phyloP scores from a whole-genome alignment of 2,329 filamentous ascomycete genomes.

The Microcyclosporella mali region DNA sequence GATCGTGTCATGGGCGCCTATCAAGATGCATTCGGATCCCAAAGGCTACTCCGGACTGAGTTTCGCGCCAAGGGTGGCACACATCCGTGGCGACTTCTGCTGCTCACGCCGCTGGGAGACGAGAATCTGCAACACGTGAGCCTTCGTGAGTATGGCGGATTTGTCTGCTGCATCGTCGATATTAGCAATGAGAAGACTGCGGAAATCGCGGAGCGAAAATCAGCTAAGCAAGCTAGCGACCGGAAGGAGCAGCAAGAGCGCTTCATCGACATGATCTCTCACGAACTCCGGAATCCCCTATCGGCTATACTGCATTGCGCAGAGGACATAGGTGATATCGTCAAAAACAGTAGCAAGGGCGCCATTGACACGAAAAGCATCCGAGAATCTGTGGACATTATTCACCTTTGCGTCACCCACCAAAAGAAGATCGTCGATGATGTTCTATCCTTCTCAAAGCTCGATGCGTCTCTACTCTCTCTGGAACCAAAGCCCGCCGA shows the following conservation, averaged over 20 bases:
- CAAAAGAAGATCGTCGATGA: slow-evolving; percentile 39
- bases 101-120: slow-evolving; percentile 39
- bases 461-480: slow-evolving; percentile 29
- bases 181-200: slow-evolving; percentile 43
- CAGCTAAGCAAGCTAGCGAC: slow-evolving; percentile 39
- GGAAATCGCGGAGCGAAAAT: slow-evolving; percentile 37
- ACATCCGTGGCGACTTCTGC: slow-evolving; percentile 37
- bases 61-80: slow-evolving; percentile 35
- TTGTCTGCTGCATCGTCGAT: slow-evolving; percentile 43
- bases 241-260: slow-evolving; percentile 42
- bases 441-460: slow-evolving; percentile 33
- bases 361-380: slow-evolving; percentile 20
- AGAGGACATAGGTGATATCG: slow-evolving; percentile 36
- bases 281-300: slow-evolving; percentile 35
- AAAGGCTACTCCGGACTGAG: slow-evolving; percentile 37
- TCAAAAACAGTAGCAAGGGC: slow-evolving; percentile 13
- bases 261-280: slow-evolving; percentile 42
- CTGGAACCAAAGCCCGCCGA: slow-evolving; percentile 24
- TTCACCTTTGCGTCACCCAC: slow-evolving; percentile 40
- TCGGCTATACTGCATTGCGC: slow-evolving; percentile 38
- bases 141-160: slow-evolving; percentile 35
- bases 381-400: slow-evolving; percentile 29
- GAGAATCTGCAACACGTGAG: slow-evolving; percentile 30
- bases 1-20: slow-evolving; percentile 42
- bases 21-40: slow-evolving; percentile 35